Evolutionary conservation across 257 asterid genomes (phyloP), one percentile per base, ranked within the genome.

Genomic region (Solanum neorickii): DNA sequence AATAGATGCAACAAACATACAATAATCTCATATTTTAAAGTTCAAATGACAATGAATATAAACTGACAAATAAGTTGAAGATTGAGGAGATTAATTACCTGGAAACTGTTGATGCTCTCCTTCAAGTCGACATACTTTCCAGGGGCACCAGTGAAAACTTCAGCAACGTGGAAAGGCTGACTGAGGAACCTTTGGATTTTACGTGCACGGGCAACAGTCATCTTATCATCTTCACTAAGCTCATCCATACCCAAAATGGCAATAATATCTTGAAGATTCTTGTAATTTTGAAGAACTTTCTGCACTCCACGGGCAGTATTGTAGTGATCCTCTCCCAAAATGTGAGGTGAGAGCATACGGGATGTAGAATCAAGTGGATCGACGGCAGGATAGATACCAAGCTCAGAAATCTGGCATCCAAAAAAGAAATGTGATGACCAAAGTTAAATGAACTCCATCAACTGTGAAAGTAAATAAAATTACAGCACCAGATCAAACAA

Each of bases 141-240:
- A 27, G 98, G 96, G 83, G 98, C 98, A 88, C 99, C 99, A 2
- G 99, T 97, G 93, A 97, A 97, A 85, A 97, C 99, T 93, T 97
- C 99, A 18, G 99, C 99, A 33, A 97, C 99, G 82, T 97, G 99
- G 98, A 97, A 97, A 83, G 99, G 99, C 91, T 97, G 99, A 92
- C 99, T 97, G 93, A 97, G 90, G 91, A 94, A 97, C 83, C 96
- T 88, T 86, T 91, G 94, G 87, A 97, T 97, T 59, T 97, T 97
- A 86, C 99, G 98, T 37, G 99, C 99, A 90, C 98, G 99, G 6
- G 98, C 98, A 82, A 97, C 99, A 41, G 99, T 97, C 94, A 97
- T 89, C 89, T 97, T 97, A 91, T 95, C 99, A 41, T 97, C 99
- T 89, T 97, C 99, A 91, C 99, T 97, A 44, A 97, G 98, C 94